These are phyloP conservation scores for Boletus patriciae DNA, from an alignment of 768 basidiomycete species.

Conservation along the genomic window DNA sequence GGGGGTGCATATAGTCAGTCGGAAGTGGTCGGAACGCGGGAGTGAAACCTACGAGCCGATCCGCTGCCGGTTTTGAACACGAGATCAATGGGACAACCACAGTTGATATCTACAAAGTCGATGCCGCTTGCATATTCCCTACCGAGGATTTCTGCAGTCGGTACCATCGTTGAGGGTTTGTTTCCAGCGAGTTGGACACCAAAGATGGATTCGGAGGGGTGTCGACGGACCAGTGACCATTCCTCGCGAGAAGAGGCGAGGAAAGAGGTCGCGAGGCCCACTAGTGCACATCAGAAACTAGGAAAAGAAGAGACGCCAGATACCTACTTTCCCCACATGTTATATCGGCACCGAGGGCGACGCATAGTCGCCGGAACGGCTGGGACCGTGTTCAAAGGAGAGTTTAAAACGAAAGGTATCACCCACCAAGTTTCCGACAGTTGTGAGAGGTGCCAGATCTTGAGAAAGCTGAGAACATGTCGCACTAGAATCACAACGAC, in stretches of 20 bases:
- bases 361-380: slow-evolving; percentile 93
- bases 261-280: slow-evolving; percentile 94
- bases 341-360: slow-evolving; percentile 86
- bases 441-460: slow-evolving; percentile 84
- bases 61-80: slow-evolving; percentile 92
- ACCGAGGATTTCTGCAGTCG: slow-evolving; percentile 79
- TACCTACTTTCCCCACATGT: slow-evolving; percentile 88
- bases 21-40: background rate
- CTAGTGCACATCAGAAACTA: slow-evolving; percentile 35
- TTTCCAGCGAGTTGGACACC: slow-evolving; percentile 93
- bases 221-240: slow-evolving; percentile 89
- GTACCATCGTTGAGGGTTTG: slow-evolving; percentile 73
- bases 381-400: slow-evolving; percentile 29
- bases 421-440: slow-evolving; percentile 86
- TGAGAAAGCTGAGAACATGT: slow-evolving; percentile 31
- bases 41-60: slow-evolving; percentile 68
- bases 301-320: background rate
- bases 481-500: background rate
- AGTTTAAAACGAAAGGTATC: background rate
- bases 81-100: slow-evolving; percentile 96
- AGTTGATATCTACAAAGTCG: slow-evolving; percentile 94
- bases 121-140: slow-evolving; percentile 63
- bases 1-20: background rate
- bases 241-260: slow-evolving; percentile 87
- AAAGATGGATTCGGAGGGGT: slow-evolving; percentile 83